Evolutionary conservation across 192 early-diverging fungal genomes (phyloP).

Genomic region (Lobosporangium transversale): DNA sequence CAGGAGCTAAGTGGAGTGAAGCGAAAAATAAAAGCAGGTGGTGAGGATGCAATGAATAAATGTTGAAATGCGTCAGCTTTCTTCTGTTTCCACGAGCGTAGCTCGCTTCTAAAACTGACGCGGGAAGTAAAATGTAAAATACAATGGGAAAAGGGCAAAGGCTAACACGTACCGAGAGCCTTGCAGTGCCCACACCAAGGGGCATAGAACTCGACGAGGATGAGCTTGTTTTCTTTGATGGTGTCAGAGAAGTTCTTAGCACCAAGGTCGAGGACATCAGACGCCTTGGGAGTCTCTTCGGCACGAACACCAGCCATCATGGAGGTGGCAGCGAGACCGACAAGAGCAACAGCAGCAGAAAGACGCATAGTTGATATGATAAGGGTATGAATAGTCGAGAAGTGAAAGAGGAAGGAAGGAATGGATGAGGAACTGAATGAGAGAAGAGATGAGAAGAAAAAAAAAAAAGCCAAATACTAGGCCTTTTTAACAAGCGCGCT

Average conservation of each 20-base stretch:
- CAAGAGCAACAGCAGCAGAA: slow-evolving; percentile 49
- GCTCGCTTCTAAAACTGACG: too few species aligned
- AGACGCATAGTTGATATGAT: slow-evolving; percentile 44
- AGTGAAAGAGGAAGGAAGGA: background rate
- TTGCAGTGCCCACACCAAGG: slow-evolving; percentile 99
- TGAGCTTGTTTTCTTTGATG: slow-evolving; percentile 71
- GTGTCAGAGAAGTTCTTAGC: slow-evolving; percentile 70
- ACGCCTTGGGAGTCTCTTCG: too few species aligned
- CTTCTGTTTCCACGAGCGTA: too few species aligned
- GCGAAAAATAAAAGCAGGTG: slow-evolving; percentile 8
- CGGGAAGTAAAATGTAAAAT: too few species aligned
- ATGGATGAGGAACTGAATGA: slow-evolving; percentile 8
- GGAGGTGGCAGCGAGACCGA: slow-evolving; percentile 46
- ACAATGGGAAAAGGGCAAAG: background rate
- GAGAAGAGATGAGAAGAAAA: slow-evolving; percentile 13
- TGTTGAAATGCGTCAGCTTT: background rate
- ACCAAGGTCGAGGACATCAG: slow-evolving; percentile 66
- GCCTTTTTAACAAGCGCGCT: background rate
- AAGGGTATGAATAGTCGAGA: background rate
- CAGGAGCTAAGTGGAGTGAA: too few species aligned
- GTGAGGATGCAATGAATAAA: background rate
- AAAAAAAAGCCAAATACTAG: slow-evolving; percentile 6
- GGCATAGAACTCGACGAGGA: slow-evolving; percentile 95
- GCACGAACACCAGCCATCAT: slow-evolving; percentile 47
- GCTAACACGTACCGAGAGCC: slow-evolving; percentile 64